Evolutionary conservation across 306 rosid genomes (phyloP), one percentile per base, ranked within the genome.

Genomic region (Dicorynia guianensis): DNA sequence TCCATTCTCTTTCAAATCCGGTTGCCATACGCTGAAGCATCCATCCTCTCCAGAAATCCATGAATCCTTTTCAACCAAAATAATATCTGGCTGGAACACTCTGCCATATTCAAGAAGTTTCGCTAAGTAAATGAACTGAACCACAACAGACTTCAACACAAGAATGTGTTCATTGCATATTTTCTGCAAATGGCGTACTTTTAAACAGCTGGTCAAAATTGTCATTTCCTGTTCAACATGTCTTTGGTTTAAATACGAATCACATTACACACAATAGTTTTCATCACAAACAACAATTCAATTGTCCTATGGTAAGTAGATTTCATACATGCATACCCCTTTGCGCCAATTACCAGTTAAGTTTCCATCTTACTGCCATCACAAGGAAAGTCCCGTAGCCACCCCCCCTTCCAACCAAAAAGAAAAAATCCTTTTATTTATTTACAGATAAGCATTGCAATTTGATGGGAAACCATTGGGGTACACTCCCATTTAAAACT

Each of bases 11-110:
- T 89, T 92, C 89, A 93, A 76, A 57, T 89, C 96, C 71, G 82
- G 82, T 62, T 79, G 86, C 68, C 81, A 69, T 25, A 81, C 43
- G 64, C 79, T 81, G 63, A 85, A 71, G 66, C 81, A 80, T 67
- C 85, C 88, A 74, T 90, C 96, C 80, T 96, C 98, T 65, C 81
- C 89, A 35, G 85, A 71, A 65, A 81, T 72, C 96, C 97, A 90
- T 19, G 83, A 81, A 66, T 96, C 99, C 83, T 92, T 96, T 85
- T 96, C 98, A 33, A 96, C 89, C 69, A 96, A 85, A 67, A 96
- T 79, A 63, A 92, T 81, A 81, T 96, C 99, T 2, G 97, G 89
- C 80, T 81, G 92, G 75, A 75, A 62, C 74, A 82, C 76, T 82
- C 99, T 95, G 95, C 83, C 70, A 89, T 48, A 77, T 42, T 50